phyloP scores from a whole-genome alignment of 164 flowering plant genomes.

The Sedum album region DNA sequence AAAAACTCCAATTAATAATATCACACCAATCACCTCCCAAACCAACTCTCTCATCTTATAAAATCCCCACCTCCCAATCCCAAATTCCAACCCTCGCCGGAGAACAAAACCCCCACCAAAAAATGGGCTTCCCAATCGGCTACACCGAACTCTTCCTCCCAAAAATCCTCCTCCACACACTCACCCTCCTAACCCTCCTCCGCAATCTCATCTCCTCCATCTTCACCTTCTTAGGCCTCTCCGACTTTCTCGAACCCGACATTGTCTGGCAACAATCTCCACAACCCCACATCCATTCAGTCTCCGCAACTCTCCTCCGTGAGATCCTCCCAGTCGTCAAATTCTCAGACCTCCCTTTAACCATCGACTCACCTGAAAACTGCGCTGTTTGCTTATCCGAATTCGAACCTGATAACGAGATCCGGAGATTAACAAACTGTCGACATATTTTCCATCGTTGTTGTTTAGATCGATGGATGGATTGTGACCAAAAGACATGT shows the following conservation, averaged over 20 bases:
- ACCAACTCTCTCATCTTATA: no score
- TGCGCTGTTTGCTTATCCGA: slow-evolving; percentile 73
- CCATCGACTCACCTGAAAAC: slow-evolving; percentile 27
- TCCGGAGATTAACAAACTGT: slow-evolving; percentile 53
- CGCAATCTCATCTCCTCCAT: slow-evolving; percentile 25
- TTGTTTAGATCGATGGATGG: slow-evolving; percentile 81
- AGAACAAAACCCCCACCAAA: neutral
- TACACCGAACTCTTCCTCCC: slow-evolving; percentile 49
- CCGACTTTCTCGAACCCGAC: slow-evolving; percentile 43
- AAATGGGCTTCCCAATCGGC: slow-evolving; percentile 51
- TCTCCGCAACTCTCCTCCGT: slow-evolving; percentile 34
- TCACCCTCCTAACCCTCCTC: slow-evolving; percentile 32
- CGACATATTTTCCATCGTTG: slow-evolving; percentile 57
- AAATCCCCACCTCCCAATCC: no score
- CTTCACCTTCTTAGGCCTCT: slow-evolving; percentile 28
- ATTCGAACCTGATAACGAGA: slow-evolving; percentile 43
- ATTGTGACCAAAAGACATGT: slow-evolving; percentile 55
- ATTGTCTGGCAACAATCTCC: slow-evolving; percentile 15
- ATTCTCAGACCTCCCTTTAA: slow-evolving; percentile 31
- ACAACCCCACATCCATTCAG: slow-evolving; percentile 15
- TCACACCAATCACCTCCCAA: no score
- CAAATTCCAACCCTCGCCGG: no score
- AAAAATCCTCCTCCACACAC: slow-evolving; percentile 32
- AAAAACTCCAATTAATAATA: no score
- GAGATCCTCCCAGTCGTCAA: slow-evolving; percentile 51